Conservation (phyloP, 2,329 filamentous ascomycete species). For the Epichloe gansuensis region DNA sequence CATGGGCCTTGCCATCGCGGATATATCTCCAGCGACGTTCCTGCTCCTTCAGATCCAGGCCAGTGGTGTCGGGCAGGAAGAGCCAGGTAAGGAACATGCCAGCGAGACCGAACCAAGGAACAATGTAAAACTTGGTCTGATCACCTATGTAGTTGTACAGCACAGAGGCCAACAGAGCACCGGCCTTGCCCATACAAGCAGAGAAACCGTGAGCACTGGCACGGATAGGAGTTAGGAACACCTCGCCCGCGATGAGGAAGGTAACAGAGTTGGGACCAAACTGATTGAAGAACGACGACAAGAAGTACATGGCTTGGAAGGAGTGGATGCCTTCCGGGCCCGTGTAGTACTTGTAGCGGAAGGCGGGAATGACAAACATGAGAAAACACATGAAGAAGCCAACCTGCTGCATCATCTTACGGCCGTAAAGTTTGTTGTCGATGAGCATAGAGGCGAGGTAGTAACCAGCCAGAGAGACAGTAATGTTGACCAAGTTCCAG, state of each 20-base stretch:
- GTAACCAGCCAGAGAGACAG: constrained; percentile 77
- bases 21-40: constrained; percentile 89
- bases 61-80: constrained; percentile 94
- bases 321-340: constrained; percentile 56
- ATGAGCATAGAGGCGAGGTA: constrained; percentile 82
- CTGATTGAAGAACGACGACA: constrained; percentile 98
- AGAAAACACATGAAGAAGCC: constrained; percentile 90
- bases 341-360: constrained; percentile 78
- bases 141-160: constrained; percentile 91
- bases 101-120: constrained; percentile 87
- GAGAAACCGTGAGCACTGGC: constrained; percentile 90
- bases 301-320: constrained; percentile 98
- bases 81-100: constrained; percentile 73
- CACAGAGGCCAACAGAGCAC: constrained; percentile 75
- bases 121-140: constrained; percentile 77
- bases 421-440: constrained; percentile 92
- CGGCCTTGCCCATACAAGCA: constrained; percentile 81
- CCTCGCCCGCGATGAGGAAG: constrained; percentile 90
- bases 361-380: constrained; percentile 84
- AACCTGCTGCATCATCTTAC: constrained; percentile 91
- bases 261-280: constrained; percentile 95
- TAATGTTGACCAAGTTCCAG: constrained; percentile 87
- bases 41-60: constrained; percentile 92
- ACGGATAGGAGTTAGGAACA: constrained; percentile 89
- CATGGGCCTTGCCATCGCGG: constrained; percentile 58